Evolutionary conservation across 352 stramenopile species (phyloP).

Genomic region (Phytophthora agathidicida): DNA sequence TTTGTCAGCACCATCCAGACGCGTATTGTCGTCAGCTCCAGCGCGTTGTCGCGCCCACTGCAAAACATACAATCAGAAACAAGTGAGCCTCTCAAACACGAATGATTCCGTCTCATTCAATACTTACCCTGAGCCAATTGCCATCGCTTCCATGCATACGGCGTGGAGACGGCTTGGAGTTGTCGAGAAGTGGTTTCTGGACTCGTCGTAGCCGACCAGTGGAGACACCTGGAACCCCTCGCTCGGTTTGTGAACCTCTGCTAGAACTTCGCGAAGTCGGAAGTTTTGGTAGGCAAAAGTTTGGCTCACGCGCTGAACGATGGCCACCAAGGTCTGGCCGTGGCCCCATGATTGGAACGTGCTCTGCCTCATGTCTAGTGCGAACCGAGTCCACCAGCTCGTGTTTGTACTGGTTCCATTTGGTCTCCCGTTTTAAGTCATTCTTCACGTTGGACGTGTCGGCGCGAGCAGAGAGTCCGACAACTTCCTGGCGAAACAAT

Average conservation of each 20-base stretch:
- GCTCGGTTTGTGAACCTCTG: slow-evolving; percentile 14
- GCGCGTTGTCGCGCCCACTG: slow-evolving; percentile 63
- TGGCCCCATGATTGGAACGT: slow-evolving; percentile 47
- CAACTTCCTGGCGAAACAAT: slow-evolving; percentile 46
- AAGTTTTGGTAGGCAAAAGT: slow-evolving; percentile 24
- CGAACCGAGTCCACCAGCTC: slow-evolving; percentile 46
- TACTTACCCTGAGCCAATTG: slow-evolving; percentile 45
- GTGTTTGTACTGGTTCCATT: slow-evolving; percentile 62
- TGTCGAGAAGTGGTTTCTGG: slow-evolving; percentile 34
- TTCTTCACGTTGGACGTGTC: slow-evolving; percentile 44
- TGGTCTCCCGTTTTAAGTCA: slow-evolving; percentile 53
- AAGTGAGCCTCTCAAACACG: slow-evolving; percentile 1
- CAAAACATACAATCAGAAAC: neutral
- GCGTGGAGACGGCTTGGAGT: slow-evolving; percentile 17
- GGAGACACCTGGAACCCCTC: slow-evolving; percentile 27
- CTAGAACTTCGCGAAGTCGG: slow-evolving; percentile 5
- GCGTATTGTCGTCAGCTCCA: slow-evolving; percentile 35
- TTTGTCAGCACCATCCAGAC: slow-evolving; percentile 23
- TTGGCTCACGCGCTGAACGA: slow-evolving; percentile 30
- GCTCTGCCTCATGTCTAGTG: slow-evolving; percentile 41
- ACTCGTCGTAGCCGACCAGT: slow-evolving; percentile 18
- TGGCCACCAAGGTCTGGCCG: slow-evolving; percentile 29
- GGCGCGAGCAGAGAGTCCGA: slow-evolving; percentile 45
- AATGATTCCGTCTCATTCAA: slow-evolving; percentile 7
- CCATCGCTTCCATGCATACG: slow-evolving; percentile 16